Evolutionary conservation across 768 basidiomycete genomes (phyloP), one percentile per base, ranked within the genome.

Genomic region (Rhizopogon salebrosus): DNA sequence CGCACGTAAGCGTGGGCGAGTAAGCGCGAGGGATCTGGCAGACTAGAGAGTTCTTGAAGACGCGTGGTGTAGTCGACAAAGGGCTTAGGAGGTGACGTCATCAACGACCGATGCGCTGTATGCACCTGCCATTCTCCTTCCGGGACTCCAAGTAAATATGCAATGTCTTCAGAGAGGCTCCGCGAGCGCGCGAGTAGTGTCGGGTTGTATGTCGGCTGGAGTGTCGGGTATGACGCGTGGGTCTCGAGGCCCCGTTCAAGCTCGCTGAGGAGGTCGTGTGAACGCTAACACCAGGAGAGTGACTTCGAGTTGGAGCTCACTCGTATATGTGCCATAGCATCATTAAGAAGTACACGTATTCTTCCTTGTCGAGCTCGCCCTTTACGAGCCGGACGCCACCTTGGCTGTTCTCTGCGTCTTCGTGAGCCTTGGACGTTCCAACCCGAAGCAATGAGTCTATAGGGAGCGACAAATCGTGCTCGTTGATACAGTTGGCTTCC

Each of bases 1-100:
- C 88, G 79, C n/a, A 89, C 85, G 62, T 91, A 91, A 1, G 89
- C 76, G 65, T 92, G 90, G 0, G 89, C 84, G 6, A 92, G 75
- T 7, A 92, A 77, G 6, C 74, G 67, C 0, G 78, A 68, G 10
- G 75, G 81, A 61, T 77, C 78, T 7, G 59, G 54, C 22, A 9
- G 22, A 48, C 71, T 68, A 9, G 75, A 64, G 38, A 87, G 70
- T n/a, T 70, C 59, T 9, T 71, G 62, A 40, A 92, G 72, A 43
- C 84, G 82, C 6, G 66, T 57, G 54, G 80, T 65, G 67, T 88
- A 92, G 3, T 65, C 68, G 2, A 67, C 53, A 7, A 91, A 69
- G 6, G 79, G 70, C 3, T 70, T 60, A 3, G 84, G 85, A 5
- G 75, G 72, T 2, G 73, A 56, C 26, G 71, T 57, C 38, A 75